Evolutionary conservation across 2,329 filamentous ascomycete species (phyloP).

Genomic region (Apiospora saccharicola): DNA sequence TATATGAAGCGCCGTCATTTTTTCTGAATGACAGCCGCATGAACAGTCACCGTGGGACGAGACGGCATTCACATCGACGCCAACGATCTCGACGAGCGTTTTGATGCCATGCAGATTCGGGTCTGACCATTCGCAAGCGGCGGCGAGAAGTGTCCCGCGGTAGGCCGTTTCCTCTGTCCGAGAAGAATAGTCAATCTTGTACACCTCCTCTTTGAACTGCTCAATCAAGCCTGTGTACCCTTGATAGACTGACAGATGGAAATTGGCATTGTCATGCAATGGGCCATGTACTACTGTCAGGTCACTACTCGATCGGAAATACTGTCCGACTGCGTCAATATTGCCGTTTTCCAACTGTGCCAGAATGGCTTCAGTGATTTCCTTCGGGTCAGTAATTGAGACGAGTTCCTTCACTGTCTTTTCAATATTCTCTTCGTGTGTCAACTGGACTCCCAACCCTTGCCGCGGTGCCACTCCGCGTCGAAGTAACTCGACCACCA

Average conservation of each 20-base stretch:
- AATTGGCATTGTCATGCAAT: background rate
- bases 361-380: background rate
- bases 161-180: background rate
- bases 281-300: too few species aligned
- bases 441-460: background rate
- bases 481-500: background rate
- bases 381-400: background rate
- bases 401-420: background rate
- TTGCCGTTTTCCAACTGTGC: background rate
- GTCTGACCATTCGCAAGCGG: background rate
- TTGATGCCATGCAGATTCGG: background rate
- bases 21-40: background rate
- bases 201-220: background rate
- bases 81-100: background rate
- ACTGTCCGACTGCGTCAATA: background rate
- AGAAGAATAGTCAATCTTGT: background rate
- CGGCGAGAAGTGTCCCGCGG: background rate
- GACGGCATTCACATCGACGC: constrained; percentile 7
- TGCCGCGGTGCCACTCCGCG: background rate
- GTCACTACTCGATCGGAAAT: background rate
- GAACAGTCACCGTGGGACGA: background rate
- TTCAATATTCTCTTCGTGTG: background rate
- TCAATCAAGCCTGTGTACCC: background rate
- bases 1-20: background rate
- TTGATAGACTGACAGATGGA: background rate